phyloP scores from a whole-genome alignment of 2,329 filamentous ascomycete genomes.

The Dactylonectria macrodidyma region DNA sequence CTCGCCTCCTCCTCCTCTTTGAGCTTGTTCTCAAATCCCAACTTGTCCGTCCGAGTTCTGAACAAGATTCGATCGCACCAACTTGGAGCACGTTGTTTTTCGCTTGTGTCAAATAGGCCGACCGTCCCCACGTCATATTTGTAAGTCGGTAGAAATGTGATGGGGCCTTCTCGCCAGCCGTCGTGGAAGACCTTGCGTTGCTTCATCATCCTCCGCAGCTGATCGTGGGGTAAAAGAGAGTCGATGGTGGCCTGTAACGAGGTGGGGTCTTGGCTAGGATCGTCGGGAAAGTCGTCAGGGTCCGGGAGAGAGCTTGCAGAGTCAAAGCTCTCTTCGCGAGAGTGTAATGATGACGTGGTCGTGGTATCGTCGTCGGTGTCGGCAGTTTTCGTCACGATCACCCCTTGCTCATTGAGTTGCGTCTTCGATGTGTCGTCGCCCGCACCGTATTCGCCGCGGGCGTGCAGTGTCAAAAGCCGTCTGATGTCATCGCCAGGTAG shows the following conservation, averaged over 20 bases:
- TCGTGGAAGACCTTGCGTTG: conserved; percentile 87
- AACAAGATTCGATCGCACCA: conserved; percentile 98
- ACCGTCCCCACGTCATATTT: conserved; percentile 98
- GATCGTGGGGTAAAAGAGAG: conserved; percentile 91
- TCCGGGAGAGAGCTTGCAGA: conserved; percentile 66
- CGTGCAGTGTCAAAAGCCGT: conserved; percentile 85
- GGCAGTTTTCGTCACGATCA: conserved; percentile 62
- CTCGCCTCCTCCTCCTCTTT: conserved; percentile 77
- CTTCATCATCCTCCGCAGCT: conserved; percentile 82
- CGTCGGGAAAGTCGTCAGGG: conserved; percentile 76
- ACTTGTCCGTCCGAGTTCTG: conserved; percentile 80
- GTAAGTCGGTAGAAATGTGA: conserved; percentile 93
- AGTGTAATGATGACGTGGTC: conserved; percentile 52
- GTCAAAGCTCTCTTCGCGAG: conserved; percentile 56
- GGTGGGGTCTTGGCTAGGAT: conserved; percentile 82
- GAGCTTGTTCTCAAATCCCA: conserved; percentile 74
- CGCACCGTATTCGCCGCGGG: conserved; percentile 81
- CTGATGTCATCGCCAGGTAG: conserved; percentile 93
- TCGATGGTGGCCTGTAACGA: conserved; percentile 91
- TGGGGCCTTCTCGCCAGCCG: conserved; percentile 91
- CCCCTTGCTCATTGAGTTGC: conserved; percentile 62
- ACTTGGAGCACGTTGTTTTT: conserved; percentile 92
- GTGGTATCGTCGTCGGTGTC: conserved; percentile 65
- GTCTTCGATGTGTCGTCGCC: conserved; percentile 56
- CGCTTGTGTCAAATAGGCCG: conserved; percentile 93